A percentile compares a stretch with the other conserved stretches of the same genome.
Conservation (phyloP, 345 rosid genomes). For the Heritiera littoralis region DNA sequence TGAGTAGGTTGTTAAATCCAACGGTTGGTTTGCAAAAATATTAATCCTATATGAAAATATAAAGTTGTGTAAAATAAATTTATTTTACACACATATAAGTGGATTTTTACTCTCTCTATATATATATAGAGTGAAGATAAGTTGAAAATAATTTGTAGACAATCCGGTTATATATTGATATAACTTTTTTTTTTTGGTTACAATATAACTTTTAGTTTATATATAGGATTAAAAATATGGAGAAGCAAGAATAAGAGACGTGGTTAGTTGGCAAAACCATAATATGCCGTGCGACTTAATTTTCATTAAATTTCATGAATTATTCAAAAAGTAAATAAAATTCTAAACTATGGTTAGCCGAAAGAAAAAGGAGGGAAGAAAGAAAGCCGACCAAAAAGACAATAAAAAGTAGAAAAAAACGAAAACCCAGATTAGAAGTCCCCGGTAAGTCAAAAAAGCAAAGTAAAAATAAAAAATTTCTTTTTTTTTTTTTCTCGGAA, state of each 20-base stretch:
- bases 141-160: no score
- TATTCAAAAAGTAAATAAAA: no score
- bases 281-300: background rate
- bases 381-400: conserved; percentile 6
- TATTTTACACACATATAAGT: no score
- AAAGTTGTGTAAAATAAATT: no score
- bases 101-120: no score
- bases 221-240: background rate
- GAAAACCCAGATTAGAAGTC: conserved; percentile 6
- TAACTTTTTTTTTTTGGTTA: no score
- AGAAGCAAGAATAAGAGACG: background rate
- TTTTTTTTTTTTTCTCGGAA: background rate
- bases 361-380: background rate
- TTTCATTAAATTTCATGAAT: background rate
- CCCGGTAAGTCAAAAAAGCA: conserved; percentile 11
- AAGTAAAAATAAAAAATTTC: background rate
- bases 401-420: background rate
- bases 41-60: no score
- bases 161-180: no score
- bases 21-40: no score
- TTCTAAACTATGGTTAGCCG: background rate
- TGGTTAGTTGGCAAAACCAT: background rate
- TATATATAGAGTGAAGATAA: no score
- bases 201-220: no score
- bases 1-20: no score